phyloP scores from a whole-genome alignment of 345 rosid genomes.

The Zanthoxylum bungeanum region DNA sequence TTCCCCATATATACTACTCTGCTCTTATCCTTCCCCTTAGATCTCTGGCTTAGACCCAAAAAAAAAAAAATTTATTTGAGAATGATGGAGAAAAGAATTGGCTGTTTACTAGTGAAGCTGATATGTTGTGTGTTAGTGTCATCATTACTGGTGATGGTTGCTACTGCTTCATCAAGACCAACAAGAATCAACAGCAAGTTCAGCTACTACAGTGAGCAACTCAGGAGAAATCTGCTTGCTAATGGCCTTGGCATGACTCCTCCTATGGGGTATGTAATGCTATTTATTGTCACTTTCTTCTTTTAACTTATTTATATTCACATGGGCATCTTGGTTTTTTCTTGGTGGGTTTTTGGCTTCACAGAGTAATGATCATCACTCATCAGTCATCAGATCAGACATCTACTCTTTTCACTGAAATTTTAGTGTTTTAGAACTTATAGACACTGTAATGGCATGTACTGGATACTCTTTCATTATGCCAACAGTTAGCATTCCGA shows the following conservation, averaged over 20 bases:
- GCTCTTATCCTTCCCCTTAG: background rate
- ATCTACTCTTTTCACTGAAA: background rate
- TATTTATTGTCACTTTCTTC: background rate
- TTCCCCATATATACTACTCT: background rate
- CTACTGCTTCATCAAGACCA: background rate
- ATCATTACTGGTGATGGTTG: slow-evolving; percentile 22
- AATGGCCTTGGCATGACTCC: slow-evolving; percentile 73
- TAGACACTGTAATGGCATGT: background rate
- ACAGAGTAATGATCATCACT: too few relatives aligned
- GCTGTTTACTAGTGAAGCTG: background rate
- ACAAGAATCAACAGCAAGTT: background rate
- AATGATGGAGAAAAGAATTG: background rate
- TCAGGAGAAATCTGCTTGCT: slow-evolving; percentile 48
- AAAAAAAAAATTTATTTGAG: background rate
- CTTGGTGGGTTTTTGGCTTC: too few relatives aligned
- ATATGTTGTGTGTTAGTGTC: slow-evolving; percentile 5
- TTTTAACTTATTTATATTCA: background rate
- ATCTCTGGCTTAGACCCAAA: background rate
- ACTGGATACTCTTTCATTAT: background rate
- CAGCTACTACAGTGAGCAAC: slow-evolving; percentile 8
- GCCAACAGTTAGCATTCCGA: background rate
- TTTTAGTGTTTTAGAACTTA: background rate
- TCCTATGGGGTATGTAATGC: slow-evolving; percentile 58
- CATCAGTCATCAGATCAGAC: background rate
- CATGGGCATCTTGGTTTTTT: too few relatives aligned